Evolutionary conservation across 495 filamentous ascomycete species (phyloP).

Genomic region (Antarctomyces pellizariae): DNA sequence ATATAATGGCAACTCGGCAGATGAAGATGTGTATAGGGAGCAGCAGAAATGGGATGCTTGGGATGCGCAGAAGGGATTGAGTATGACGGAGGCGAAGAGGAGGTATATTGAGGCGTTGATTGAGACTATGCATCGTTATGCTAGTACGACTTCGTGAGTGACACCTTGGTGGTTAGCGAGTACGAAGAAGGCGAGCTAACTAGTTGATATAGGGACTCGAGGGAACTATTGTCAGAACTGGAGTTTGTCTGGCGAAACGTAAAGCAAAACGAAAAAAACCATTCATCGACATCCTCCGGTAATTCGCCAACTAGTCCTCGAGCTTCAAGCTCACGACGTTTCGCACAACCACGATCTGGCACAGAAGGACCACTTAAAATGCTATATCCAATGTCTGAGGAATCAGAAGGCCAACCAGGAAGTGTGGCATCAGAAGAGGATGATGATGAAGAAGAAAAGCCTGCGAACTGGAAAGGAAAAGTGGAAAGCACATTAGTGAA

Average conservation of each 20-base stretch:
- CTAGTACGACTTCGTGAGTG: constrained; percentile 45
- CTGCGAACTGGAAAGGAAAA: constrained; percentile 49
- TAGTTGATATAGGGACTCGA: constrained; percentile 32
- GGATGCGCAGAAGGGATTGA: constrained; percentile 59
- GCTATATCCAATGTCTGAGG: constrained; percentile 47
- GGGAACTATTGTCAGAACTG: constrained; percentile 75
- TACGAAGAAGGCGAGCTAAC: constrained; percentile 1
- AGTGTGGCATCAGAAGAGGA: constrained; percentile 19
- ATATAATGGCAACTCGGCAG: constrained; percentile 20
- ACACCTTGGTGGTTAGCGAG: background rate
- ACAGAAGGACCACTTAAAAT: constrained; percentile 36
- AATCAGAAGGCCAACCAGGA: constrained; percentile 15
- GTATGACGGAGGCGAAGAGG: constrained; percentile 80
- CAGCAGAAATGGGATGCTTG: constrained; percentile 70
- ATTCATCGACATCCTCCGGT: constrained; percentile 31
- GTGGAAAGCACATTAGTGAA: constrained; percentile 76
- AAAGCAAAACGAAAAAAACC: constrained; percentile 84
- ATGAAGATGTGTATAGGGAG: constrained; percentile 27
- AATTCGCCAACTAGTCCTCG: constrained; percentile 21
- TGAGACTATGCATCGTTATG: constrained; percentile 88
- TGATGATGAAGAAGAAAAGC: constrained; percentile 24
- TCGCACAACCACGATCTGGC: constrained; percentile 18
- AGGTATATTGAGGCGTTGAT: constrained; percentile 83
- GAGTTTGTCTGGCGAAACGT: constrained; percentile 99
- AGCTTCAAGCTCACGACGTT: constrained; percentile 14